Evolutionary conservation across 169 alveolate species (phyloP), one percentile per base, ranked within the genome.

Genomic region (Plasmodium adleri): DNA sequence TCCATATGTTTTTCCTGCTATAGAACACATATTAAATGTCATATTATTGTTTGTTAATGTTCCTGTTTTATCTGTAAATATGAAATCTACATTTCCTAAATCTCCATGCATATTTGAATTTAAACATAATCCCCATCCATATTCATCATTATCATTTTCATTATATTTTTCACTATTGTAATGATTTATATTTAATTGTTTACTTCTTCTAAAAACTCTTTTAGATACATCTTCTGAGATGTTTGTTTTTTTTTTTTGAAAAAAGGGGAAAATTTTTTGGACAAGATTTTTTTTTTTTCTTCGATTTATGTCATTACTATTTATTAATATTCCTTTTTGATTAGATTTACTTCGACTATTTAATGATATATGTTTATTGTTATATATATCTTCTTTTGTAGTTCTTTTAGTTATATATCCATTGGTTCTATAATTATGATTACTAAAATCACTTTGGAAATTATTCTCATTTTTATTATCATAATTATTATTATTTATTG

Each of bases 11-110:
- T 60, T 13, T 26, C 88, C 92, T 67, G 72, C 92, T 58, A 86
- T 72, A 66, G 92, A 86, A 22, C 92, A 86, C 87, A 86, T 86
- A 54, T 96, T 96, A 88, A 97, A 98, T 91, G 97, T 97, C 99
- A 99, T 98, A 43, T 96, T 94, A 88, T 99, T 99, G 88, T 97
- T 96, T 13, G 99, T 99, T 76, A 99, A 94, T 2, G 99, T 99
- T 0, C 99, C 99, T 17, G 99, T 99, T 92, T 99, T 99, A 92
- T 99, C 99, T 5, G 99, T 95, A 88, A 98, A 99, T 28, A 99
- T 94, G 88, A 97, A 97, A 28, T 98, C 96, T 20, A 99, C 97
- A 83, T 97, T 97, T 10, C 99, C 99, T 76, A 99, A 95, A 90
- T 98, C 99, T 87, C 98, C 99, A 88, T 96, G 96, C 85, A 97